Evolutionary conservation across 78 protist species (phyloP).

Genomic region (Mantamonas sphyraenae): DNA sequence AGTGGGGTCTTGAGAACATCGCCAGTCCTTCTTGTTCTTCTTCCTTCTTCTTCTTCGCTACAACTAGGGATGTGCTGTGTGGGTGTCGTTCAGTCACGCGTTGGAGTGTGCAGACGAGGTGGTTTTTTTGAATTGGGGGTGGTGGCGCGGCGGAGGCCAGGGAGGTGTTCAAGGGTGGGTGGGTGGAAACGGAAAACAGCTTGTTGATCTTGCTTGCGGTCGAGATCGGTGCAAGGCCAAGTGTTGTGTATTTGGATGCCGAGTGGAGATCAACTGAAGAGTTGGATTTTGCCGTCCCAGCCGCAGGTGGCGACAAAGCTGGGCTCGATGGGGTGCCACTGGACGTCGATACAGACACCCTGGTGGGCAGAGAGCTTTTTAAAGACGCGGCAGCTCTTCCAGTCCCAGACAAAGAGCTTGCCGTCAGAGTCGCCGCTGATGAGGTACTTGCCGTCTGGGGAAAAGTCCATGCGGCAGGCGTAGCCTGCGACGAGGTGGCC

Average conservation of each 20-base stretch:
- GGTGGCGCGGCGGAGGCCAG: too few relatives aligned
- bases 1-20: too few relatives aligned
- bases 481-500: constrained; percentile 89
- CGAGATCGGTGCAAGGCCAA: too few relatives aligned
- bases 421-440: constrained; percentile 86
- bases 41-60: too few relatives aligned
- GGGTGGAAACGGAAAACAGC: too few relatives aligned
- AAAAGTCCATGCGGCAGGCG: constrained; percentile 79
- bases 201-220: too few relatives aligned
- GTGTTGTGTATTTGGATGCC: background rate
- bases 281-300: constrained; percentile 81
- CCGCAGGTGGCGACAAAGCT: constrained; percentile 73
- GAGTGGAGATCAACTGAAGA: constrained; percentile 49
- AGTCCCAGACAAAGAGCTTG: constrained; percentile 87
- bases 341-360: constrained; percentile 60
- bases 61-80: too few relatives aligned
- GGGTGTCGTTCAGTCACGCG: too few relatives aligned
- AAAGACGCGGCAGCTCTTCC: constrained; percentile 53
- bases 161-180: too few relatives aligned
- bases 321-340: constrained; percentile 87
- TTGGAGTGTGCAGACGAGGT: too few relatives aligned
- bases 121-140: too few relatives aligned
- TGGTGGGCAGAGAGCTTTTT: constrained; percentile 69
- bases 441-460: constrained; percentile 86
- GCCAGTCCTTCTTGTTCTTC: too few relatives aligned